phyloP scores from a whole-genome alignment of 163 green algal species.

The Chloromonas sp. region DNA sequence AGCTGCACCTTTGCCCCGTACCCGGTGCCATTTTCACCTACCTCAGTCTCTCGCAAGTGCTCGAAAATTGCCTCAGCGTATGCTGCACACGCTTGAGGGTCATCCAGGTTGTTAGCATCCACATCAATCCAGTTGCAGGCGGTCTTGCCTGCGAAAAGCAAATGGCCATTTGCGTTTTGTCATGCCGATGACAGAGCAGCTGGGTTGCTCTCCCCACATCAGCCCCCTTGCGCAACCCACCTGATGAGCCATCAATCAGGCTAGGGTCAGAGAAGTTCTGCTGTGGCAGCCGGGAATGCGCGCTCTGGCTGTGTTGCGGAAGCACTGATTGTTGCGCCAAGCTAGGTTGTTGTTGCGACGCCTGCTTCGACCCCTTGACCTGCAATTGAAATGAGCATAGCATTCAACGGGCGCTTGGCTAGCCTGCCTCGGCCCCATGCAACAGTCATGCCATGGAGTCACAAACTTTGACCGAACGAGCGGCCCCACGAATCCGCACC shows the following conservation, averaged over 20 bases:
- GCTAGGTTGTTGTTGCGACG: neutral
- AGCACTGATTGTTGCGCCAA: neutral
- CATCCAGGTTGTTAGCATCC: constrained; percentile 45
- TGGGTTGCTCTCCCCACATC: too few relatives aligned
- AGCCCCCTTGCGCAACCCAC: too few relatives aligned
- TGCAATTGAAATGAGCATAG: neutral
- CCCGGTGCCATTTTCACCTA: constrained; percentile 6
- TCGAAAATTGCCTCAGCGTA: constrained; percentile 47
- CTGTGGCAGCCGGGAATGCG: neutral
- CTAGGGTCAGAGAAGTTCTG: neutral
- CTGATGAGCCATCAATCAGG: neutral
- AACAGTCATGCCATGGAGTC: too few relatives aligned
- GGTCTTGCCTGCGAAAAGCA: constrained; percentile 3
- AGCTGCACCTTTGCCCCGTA: too few relatives aligned
- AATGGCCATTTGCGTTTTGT: neutral
- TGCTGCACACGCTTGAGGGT: constrained; percentile 46
- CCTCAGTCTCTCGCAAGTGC: constrained; percentile 45
- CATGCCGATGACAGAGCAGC: too few relatives aligned
- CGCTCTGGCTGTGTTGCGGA: neutral
- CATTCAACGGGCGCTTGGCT: too few relatives aligned
- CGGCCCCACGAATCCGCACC: neutral
- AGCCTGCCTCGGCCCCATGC: too few relatives aligned
- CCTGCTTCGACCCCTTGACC: neutral
- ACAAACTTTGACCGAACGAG: neutral
- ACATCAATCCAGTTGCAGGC: constrained; percentile 39